Evolutionary conservation across 257 asterid species (phyloP).

Genomic region (Penstemon davidsonii): DNA sequence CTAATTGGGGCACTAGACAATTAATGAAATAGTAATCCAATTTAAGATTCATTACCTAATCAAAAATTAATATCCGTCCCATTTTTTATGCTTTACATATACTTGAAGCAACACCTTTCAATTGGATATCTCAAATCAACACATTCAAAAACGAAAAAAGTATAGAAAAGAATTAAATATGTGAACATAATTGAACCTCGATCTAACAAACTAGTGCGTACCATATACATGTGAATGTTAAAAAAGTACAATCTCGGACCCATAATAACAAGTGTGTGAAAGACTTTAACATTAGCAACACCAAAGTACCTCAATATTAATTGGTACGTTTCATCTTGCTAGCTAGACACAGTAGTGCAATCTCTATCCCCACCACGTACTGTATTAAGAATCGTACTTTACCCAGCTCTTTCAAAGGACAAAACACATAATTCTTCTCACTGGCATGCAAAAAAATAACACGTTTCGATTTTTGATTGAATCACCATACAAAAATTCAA

Average conservation of each 20-base stretch:
- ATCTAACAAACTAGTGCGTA: too few relatives aligned
- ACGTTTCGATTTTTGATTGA: slow-evolving; percentile 44
- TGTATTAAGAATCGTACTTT: slow-evolving; percentile 38
- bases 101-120: too few relatives aligned
- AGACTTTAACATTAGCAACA: neutral
- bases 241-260: slow-evolving; percentile 22
- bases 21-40: too few relatives aligned
- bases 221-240: too few relatives aligned
- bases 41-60: too few relatives aligned
- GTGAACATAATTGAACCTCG: too few relatives aligned
- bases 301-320: slow-evolving; percentile 3
- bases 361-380: slow-evolving; percentile 37
- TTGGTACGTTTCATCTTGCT: slow-evolving; percentile 25
- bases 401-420: slow-evolving; percentile 25
- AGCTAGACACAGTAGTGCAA: slow-evolving; percentile 19
- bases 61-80: too few relatives aligned
- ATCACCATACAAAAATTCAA: neutral
- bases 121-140: too few relatives aligned
- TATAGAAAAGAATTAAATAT: too few relatives aligned
- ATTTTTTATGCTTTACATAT: too few relatives aligned
- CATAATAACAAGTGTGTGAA: neutral
- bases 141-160: too few relatives aligned
- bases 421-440: slow-evolving; percentile 11
- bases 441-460: slow-evolving; percentile 10
- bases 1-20: too few relatives aligned